Base-by-base conservation (phyloP, 352 stramenopile genomes). In the Globisporangium uncinulatum region DNA sequence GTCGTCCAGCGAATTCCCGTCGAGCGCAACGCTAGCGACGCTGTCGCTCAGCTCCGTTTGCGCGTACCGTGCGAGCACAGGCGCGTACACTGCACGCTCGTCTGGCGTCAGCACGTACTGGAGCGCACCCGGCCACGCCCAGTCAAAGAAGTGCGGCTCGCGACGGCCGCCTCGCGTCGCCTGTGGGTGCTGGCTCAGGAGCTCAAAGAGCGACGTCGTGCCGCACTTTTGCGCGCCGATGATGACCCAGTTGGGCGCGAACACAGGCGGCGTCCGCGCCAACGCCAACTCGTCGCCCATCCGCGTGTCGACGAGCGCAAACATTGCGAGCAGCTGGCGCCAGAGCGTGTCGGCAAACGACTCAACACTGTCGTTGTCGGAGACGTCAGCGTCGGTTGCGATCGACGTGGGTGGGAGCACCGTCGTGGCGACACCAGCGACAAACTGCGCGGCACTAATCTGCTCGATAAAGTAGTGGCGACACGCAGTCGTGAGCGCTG, bases 111-210 rank as follows among this genome's bases (percentile, higher is more conserved):
- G 42, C 41, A 65, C 9, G 36, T 70, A 55, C 51, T 74, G 39
- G 13, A 78, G 43, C 21, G 73, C 71, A 0, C 63, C 54, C 29
- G 63, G 48, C 74, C 74, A 87, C n/a, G 55, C 47, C 76, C 76
- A 84, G 63, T 87, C 76, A 42, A 87, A 83, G 54, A 87, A 85
- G 47, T 87, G 76, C 17, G 76, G 74, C 59, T 87, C 76, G 42
- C 76, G 76, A 11, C 92, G 71, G 58, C 73, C 67, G 9, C 86
- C 84, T 37, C 79, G 77, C 15, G 87, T 53, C 4, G 96, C 75
- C 34, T 87, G 76, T 15, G 94, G 89, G 71, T 98, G 94, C 66
- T 98, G 88, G 46, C 71, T 73, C 43, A 87, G 54, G 17, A 81
- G 77, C 31, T 79, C 73, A 45, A 78, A 87, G 11, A 87, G 63